Evolutionary conservation across 768 basidiomycete species (phyloP), one percentile per base, ranked within the genome.

Genomic region (Cystofilobasidium bisporidii): DNA sequence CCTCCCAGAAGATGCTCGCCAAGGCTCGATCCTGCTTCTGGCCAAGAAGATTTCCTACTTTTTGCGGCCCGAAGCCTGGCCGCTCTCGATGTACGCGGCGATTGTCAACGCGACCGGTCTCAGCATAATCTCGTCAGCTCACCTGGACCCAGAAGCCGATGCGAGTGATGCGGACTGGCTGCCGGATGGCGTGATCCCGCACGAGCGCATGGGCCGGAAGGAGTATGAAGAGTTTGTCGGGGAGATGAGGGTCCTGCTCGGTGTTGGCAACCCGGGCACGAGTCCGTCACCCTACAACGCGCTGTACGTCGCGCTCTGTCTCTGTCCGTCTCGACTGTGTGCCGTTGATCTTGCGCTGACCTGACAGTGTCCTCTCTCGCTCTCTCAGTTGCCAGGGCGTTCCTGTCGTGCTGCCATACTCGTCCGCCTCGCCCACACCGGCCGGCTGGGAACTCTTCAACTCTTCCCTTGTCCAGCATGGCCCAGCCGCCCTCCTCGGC

Each of bases 1-100:
- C 22, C 36, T 63, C 33, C 47, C 45, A 17, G n/a, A 22, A 10
- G 62, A 48, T 0, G 62, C 36, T 20, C 62, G 62, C 12, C 62
- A 50, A n/a, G 43, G 53, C 30, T n/a, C 45, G 10, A 33, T 63
- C 45, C 50, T 63, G 18, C 28, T 63, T 8, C 45, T 63, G 20
- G 62, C 47, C 48, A 63, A 63, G 28, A 63, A 63, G 62, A 48
- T 36, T n/a, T 33, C 32, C 8, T 63, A 63, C 62, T 63, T 50
- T 26, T 2, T 6, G 3, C 15, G 3, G 32, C 50, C 62, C 20
- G 50, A 50, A 11, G 62, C 62, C 50, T 63, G 50, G 47, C 62
- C 62, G 36, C 62, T 53, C 20, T 18, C 28, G 43, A 18, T 48
- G 9, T 63, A 63, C 43, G 43, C 62, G 6, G 28, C 26, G 10